Evolutionary conservation across 2,329 filamentous ascomycete genomes (phyloP).

Genomic region (Ascochyta pisi): DNA sequence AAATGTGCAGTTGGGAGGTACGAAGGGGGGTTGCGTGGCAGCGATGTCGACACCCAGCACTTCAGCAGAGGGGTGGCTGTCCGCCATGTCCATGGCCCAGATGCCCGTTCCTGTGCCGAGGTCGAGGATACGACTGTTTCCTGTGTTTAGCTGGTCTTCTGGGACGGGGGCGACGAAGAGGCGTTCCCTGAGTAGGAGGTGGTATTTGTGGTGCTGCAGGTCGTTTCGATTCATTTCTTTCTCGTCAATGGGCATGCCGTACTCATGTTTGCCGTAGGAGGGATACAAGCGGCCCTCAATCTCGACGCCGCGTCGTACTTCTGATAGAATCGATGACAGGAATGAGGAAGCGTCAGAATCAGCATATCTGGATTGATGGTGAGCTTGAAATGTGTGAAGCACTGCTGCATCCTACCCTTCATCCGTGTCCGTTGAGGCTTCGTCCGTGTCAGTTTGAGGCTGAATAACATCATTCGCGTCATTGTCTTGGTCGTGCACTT

Average conservation of each 20-base stretch:
- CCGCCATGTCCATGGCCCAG: conserved; percentile 37
- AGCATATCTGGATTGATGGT: conserved; percentile 23
- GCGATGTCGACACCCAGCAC: conserved; percentile 45
- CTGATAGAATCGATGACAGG: conserved; percentile 31
- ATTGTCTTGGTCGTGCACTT: conserved; percentile 28
- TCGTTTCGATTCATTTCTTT: conserved; percentile 34
- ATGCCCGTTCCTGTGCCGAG: conserved; percentile 33
- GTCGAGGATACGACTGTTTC: conserved; percentile 41
- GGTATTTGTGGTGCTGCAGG: conserved; percentile 35
- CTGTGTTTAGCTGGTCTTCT: conserved; percentile 16
- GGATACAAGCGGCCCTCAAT: conserved; percentile 31
- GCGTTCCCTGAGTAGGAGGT: conserved; percentile 24
- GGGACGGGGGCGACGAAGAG: conserved; percentile 26
- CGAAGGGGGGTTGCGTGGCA: conserved; percentile 48
- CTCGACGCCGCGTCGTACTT: conserved; percentile 29
- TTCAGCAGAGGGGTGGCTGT: conserved; percentile 25
- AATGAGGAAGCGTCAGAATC: conserved; percentile 32
- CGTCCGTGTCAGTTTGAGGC: conserved; percentile 27
- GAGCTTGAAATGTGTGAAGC: neutral
- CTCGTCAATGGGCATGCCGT: conserved; percentile 38
- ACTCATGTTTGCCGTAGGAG: conserved; percentile 29
- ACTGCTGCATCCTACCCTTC: conserved; percentile 25
- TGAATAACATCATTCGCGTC: conserved; percentile 24
- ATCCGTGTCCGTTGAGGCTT: conserved; percentile 23
- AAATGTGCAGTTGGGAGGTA: conserved; percentile 48